Percentiles rank a stretch among this genome's conserved stretches.
Evolutionary conservation across 306 rosid species (phyloP).

Genomic region (Acacia crassicarpa): DNA sequence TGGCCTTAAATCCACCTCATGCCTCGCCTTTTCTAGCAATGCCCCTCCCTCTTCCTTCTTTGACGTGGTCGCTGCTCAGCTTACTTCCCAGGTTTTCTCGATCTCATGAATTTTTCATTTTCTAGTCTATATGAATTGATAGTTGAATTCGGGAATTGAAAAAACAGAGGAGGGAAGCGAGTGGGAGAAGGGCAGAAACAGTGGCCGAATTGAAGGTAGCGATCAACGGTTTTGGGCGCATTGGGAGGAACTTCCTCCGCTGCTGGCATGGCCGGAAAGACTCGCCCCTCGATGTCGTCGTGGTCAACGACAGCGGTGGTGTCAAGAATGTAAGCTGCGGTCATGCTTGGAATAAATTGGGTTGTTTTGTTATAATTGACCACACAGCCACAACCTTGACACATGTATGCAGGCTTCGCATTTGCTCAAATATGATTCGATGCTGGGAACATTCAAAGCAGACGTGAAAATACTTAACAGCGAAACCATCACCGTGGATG

Average conservation of each 20-base stretch:
- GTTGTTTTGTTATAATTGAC: constrained; percentile 18
- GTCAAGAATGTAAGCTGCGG: constrained; percentile 78
- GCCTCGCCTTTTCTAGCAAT: constrained; percentile 57
- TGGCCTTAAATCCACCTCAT: constrained; percentile 72
- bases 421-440: constrained; percentile 89
- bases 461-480: constrained; percentile 72
- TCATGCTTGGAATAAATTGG: not conserved
- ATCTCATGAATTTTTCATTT: not conserved
- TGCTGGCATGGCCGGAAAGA: constrained; percentile 97
- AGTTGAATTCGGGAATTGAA: constrained; percentile 16
- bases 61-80: constrained; percentile 81
- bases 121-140: not conserved
- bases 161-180: constrained; percentile 57
- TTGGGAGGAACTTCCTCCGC: constrained; percentile 93
- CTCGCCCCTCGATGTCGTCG: constrained; percentile 89
- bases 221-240: constrained; percentile 96
- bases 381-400: not conserved
- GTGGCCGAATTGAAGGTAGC: constrained; percentile 99
- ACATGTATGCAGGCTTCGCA: constrained; percentile 56
- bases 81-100: constrained; percentile 62
- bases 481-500: constrained; percentile 82
- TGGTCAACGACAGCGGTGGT: constrained; percentile 98
- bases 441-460: constrained; percentile 95
- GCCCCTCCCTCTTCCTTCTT: constrained; percentile 71
- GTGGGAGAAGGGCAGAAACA: constrained; percentile 67